phyloP scores from a whole-genome alignment of 208 protist genomes.

The Crithidia bombi region DNA sequence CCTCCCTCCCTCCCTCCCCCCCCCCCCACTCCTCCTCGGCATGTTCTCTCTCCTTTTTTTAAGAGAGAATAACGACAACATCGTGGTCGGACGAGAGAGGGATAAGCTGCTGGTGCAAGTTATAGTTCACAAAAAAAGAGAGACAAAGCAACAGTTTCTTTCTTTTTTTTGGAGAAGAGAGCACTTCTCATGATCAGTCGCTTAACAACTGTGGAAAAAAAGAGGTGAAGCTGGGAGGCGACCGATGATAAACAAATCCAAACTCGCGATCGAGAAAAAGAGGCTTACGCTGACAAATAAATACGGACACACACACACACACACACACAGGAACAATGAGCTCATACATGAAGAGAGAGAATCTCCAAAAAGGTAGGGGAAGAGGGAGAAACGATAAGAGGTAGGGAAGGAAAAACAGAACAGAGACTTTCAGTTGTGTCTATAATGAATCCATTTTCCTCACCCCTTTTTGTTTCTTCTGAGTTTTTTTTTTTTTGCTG shows the following conservation, averaged over 20 bases:
- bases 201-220: too few relatives aligned
- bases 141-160: too few relatives aligned
- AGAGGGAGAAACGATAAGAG: conserved; percentile 15
- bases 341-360: too few relatives aligned
- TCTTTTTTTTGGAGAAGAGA: neutral
- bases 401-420: conserved; percentile 15
- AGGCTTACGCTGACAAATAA: too few relatives aligned
- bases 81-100: neutral
- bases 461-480: neutral
- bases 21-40: too few relatives aligned
- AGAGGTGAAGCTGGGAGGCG: too few relatives aligned
- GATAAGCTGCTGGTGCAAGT: neutral
- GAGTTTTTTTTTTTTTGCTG: neutral
- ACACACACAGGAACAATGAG: too few relatives aligned
- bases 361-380: neutral
- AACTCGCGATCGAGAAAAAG: too few relatives aligned
- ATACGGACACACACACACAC: too few relatives aligned
- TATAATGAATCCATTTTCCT: conserved; percentile 6
- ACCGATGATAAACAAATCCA: too few relatives aligned
- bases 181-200: too few relatives aligned
- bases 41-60: neutral
- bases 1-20: too few relatives aligned
- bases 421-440: conserved; percentile 28
- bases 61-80: neutral
- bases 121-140: neutral